Percentiles rank a stretch among this genome's conserved stretches.
phyloP scores from a whole-genome alignment of 495 filamentous ascomycete genomes.

The Talaromyces liani region DNA sequence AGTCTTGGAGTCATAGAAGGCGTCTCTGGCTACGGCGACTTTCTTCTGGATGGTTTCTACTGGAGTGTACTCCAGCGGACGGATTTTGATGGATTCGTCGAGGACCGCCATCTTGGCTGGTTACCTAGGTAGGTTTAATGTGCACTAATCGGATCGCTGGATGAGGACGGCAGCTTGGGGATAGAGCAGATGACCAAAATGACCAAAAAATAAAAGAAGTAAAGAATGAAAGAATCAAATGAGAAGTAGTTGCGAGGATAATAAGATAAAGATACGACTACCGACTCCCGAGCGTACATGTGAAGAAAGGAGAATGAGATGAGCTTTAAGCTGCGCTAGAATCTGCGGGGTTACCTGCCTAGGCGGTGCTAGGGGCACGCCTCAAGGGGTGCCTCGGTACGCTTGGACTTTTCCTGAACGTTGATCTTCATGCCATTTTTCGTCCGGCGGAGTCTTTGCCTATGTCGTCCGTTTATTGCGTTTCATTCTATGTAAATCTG shows the following conservation, averaged over 20 bases:
- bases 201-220: not conserved
- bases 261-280: not conserved
- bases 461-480: not conserved
- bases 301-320: not conserved
- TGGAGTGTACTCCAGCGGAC: conserved; percentile 56
- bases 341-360: not conserved
- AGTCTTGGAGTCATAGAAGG: conserved; percentile 73
- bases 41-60: conserved; percentile 57
- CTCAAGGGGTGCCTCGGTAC: not conserved
- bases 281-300: not conserved
- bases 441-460: not conserved
- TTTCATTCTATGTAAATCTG: not conserved
- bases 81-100: conserved; percentile 27
- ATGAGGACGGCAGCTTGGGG: not conserved
- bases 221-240: not conserved
- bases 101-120: conserved; percentile 18
- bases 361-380: too few species aligned
- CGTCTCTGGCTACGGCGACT: conserved; percentile 46
- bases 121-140: not conserved
- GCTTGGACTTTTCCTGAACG: not conserved
- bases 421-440: not conserved
- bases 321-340: not conserved
- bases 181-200: not conserved
- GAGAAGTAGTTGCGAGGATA: too few species aligned
- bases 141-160: not conserved